A percentile compares a stretch with the other conserved stretches of the same genome.
These are phyloP conservation scores for Cavenderia fasciculata DNA, from an alignment of 78 protist genomes.

Conservation along the genomic window DNA sequence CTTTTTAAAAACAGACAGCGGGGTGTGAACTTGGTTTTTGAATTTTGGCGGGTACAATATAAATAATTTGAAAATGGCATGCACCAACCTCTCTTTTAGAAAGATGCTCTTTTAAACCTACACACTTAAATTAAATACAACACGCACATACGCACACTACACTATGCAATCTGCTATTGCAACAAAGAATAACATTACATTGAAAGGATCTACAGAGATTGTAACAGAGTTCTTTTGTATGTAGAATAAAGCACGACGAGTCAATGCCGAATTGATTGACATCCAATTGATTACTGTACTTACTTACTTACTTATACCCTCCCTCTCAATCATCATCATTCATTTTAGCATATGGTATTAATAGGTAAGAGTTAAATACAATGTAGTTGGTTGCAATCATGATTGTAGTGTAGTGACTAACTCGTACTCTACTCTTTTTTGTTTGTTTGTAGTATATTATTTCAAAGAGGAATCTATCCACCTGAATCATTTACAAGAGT, in stretches of 20 bases:
- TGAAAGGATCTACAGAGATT: slow-evolving; percentile 96
- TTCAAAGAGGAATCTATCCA: slow-evolving; percentile 98
- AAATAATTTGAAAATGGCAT: no score
- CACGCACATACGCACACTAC: no score
- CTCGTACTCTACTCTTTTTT: neutral
- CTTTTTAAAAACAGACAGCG: no score
- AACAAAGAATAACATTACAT: slow-evolving; percentile 86
- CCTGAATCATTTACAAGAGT: slow-evolving; percentile 92
- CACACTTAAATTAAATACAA: no score
- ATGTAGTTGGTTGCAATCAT: no score
- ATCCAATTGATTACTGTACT: neutral
- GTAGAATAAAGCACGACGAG: neutral
- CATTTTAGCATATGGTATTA: slow-evolving; percentile 59
- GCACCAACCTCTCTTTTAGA: no score
- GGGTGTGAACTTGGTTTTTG: no score
- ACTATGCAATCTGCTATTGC: slow-evolving; percentile 61
- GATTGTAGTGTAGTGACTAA: neutral
- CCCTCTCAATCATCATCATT: neutral
- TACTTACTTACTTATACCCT: neutral
- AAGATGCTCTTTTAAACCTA: no score
- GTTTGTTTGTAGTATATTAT: slow-evolving; percentile 79
- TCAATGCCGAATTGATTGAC: neutral
- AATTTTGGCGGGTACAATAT: no score
- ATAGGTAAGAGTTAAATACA: no score
- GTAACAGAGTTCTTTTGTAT: slow-evolving; percentile 97